Percentiles rank a stretch among this genome's conserved stretches.
Evolutionary conservation across 2,329 filamentous ascomycete genomes (phyloP).

Genomic region (Sclerotinia spermophila): DNA sequence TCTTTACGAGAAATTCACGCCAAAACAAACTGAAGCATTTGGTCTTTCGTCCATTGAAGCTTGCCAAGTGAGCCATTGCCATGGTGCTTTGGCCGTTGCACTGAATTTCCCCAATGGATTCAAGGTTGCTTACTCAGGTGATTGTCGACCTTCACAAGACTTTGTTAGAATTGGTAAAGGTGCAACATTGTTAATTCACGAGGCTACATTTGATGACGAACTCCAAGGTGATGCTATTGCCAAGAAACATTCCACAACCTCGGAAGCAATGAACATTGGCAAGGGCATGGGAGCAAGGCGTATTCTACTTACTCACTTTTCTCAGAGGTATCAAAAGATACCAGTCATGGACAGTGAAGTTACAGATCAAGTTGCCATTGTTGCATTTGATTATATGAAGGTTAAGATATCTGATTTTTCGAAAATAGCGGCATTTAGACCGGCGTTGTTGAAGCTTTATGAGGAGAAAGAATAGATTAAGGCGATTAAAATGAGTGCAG

Average conservation of each 20-base stretch:
- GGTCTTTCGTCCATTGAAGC: constrained; percentile 66
- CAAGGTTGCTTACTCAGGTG: constrained; percentile 88
- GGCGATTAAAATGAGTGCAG: background rate
- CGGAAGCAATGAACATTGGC: constrained; percentile 78
- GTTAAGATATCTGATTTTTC: constrained; percentile 68
- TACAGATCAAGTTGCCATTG: constrained; percentile 59
- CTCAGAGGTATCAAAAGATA: constrained; percentile 70
- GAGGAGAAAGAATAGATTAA: constrained; percentile 38
- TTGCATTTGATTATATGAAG: constrained; percentile 78
- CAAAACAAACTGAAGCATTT: constrained; percentile 46
- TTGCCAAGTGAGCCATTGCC: constrained; percentile 72
- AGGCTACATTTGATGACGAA: constrained; percentile 93
- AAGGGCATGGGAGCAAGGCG: constrained; percentile 73
- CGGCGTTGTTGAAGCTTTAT: constrained; percentile 56
- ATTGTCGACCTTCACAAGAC: constrained; percentile 72
- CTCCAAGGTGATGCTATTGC: constrained; percentile 70
- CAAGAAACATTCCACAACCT: constrained; percentile 88
- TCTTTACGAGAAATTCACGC: constrained; percentile 37
- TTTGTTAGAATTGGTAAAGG: constrained; percentile 71
- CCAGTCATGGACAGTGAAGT: constrained; percentile 40
- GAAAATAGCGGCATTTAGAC: constrained; percentile 59
- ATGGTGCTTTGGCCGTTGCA: constrained; percentile 69
- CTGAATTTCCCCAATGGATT: constrained; percentile 77
- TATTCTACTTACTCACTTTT: constrained; percentile 89
- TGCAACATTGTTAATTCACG: constrained; percentile 84